Conservation (phyloP, 306 rosid genomes). For the Quercus robur region DNA sequence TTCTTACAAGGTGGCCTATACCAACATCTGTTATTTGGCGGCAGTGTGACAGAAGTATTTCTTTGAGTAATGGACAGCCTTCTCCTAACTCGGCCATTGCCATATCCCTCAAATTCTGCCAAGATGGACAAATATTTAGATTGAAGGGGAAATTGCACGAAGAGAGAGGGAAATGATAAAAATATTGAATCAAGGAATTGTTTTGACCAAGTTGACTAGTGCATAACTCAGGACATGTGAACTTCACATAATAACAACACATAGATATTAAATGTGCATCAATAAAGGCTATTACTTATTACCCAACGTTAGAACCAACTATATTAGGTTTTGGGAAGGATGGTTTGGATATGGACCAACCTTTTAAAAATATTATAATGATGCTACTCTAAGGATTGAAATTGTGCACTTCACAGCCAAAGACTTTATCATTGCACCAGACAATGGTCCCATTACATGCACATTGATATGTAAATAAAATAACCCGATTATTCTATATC, state of each 20-base stretch:
- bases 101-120: constrained; percentile 84
- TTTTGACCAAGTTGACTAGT: neutral
- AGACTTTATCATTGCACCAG: neutral
- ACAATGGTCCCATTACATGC: neutral
- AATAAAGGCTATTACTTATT: neutral
- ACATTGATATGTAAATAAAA: neutral
- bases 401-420: neutral
- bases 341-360: too few species aligned
- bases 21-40: constrained; percentile 89
- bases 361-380: neutral
- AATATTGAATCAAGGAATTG: neutral
- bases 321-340: neutral
- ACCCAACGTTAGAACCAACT: neutral
- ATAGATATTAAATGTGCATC: neutral
- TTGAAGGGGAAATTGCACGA: neutral
- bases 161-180: neutral
- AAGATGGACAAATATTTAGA: constrained; percentile 8
- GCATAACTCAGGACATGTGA: neutral
- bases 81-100: constrained; percentile 87
- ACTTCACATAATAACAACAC: neutral
- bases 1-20: constrained; percentile 63
- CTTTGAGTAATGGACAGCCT: constrained; percentile 73
- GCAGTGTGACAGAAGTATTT: constrained; percentile 82
- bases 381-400: neutral
- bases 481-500: too few species aligned